phyloP scores from a whole-genome alignment of 345 rosid species.

The Hibiscus mutabilis region DNA sequence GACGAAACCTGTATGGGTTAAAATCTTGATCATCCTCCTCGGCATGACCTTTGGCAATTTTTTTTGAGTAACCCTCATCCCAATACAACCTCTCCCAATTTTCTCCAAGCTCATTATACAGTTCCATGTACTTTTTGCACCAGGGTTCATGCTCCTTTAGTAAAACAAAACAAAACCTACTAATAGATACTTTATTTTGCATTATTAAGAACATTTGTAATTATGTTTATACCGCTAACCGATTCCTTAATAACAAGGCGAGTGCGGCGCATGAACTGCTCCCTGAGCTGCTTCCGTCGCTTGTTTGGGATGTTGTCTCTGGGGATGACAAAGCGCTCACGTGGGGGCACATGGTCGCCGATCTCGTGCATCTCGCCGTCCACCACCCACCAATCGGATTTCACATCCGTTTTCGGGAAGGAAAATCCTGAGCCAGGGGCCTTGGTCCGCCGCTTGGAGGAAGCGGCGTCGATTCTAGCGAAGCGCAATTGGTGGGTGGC shows the following conservation, averaged over 20 bases:
- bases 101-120: conserved; percentile 83
- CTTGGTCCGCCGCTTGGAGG: conserved; percentile 56
- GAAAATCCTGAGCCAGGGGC: conserved; percentile 34
- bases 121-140: conserved; percentile 83
- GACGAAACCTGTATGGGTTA: conserved; percentile 68
- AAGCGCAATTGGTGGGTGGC: conserved; percentile 28
- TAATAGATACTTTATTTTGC: neutral
- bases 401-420: conserved; percentile 45
- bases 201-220: neutral
- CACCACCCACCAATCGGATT: conserved; percentile 94
- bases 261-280: conserved; percentile 98
- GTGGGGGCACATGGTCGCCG: conserved; percentile 88
- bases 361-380: conserved; percentile 99
- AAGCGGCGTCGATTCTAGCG: conserved; percentile 34
- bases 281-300: conserved; percentile 95
- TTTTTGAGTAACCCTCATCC: conserved; percentile 99
- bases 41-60: conserved; percentile 82
- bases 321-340: conserved; percentile 90
- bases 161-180: neutral
- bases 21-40: conserved; percentile 94
- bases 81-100: conserved; percentile 97
- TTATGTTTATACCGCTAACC: conserved; percentile 25
- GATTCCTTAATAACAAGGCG: conserved; percentile 90
- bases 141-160: conserved; percentile 78
- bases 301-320: conserved; percentile 83